Evolutionary conservation across 2,329 filamentous ascomycete species (phyloP), one percentile per base, ranked within the genome.

Genomic region (Orbilia blumenaviensis): DNA sequence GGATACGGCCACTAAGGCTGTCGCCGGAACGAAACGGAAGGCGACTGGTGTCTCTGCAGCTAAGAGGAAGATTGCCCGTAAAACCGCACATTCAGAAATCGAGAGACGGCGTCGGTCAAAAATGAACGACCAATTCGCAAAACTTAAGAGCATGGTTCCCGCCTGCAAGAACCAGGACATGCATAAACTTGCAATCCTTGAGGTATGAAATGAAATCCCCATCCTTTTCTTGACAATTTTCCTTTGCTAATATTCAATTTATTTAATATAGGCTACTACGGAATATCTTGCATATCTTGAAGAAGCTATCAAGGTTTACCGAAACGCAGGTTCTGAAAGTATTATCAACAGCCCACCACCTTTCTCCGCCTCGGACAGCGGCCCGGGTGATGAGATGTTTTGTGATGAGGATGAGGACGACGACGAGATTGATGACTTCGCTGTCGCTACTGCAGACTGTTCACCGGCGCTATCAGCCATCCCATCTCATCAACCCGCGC

Each of bases 81-180:
- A 97, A 84, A 98, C 94, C 1, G 95, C 95, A 9, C 95, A 99
- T 81, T 97, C 93, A 81, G 84, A 98, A 79, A 99, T 98, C 80
- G 95, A 99, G 84, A 87, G 95, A 50, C 86, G 94, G 71, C 86
- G 95, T 80, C 87, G 95, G 77, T 96, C 92, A 10, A 99, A 98
- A 85, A 99, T 98, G 94, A 98, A 99, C 80, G 94, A 98, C 82
- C 95, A 98, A 84, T 98, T 98, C 84, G 91, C 89, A 1, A 91
- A 96, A 14, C 84, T 98, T 78, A 98, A 98, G 84, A 88, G 91
- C 80, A 93, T 99, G 92, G 96, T 98, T 69, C 95, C 95, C 0
- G 94, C 95, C 1, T 98, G 95, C 83, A 89, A 88, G n/a, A 94
- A 93, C 5, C 88, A 90, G 79, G 94, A 98, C 81, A 98, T 98